Base-by-base conservation (phyloP, 2,329 filamentous ascomycete genomes). In the Neocucurbitaria cava region DNA sequence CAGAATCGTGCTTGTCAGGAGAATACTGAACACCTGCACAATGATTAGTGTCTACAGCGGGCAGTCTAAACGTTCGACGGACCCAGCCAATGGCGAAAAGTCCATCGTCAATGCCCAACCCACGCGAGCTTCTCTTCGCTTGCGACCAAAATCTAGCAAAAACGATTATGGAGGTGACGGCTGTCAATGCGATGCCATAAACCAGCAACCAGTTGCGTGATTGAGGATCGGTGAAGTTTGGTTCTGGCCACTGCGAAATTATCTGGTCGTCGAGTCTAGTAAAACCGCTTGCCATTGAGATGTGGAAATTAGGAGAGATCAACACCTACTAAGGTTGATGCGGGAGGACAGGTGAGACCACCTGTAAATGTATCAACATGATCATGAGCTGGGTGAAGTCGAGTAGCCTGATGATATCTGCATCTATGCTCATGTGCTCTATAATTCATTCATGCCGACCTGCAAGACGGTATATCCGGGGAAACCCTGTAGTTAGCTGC, bases 41-140 rank as follows among this genome's bases (percentile, higher is more conserved):
- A 5, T 8, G 13, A n/a, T 35, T 17, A 35, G 31, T 35, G 15
- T 17, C n/a, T 35, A 8, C 13, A 10, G 31, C 8, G 9, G 23
- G 15, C n/a, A 35, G 26, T 20, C 24, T 59, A 13, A 49, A 48
- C 30, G 23, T 8, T 28, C 17, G n/a, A 40, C 61, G 35, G 47
- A 66, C 60, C 58, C 56, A 62, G 26, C 56, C 56, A 18, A 50
- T 15, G 44, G 44, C 26, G 11, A 42, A 49, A 17, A 70, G 56
- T 26, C 64, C 55, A 58, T 76, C 73, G 54, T 76, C 74, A 17
- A 74, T 26, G 5, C 70, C 67, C 18, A 73, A 51, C 3, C 61
- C 61, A 11, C 67, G 64, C 30, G 61, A 59, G n/a, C 62, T 64
- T 40, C 65, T 69, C 18, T 49, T 67, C 3, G 54, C 38, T 36